Evolutionary conservation across 2,329 filamentous ascomycete genomes (phyloP).

Genomic region (Sporothrix variecibatus): DNA sequence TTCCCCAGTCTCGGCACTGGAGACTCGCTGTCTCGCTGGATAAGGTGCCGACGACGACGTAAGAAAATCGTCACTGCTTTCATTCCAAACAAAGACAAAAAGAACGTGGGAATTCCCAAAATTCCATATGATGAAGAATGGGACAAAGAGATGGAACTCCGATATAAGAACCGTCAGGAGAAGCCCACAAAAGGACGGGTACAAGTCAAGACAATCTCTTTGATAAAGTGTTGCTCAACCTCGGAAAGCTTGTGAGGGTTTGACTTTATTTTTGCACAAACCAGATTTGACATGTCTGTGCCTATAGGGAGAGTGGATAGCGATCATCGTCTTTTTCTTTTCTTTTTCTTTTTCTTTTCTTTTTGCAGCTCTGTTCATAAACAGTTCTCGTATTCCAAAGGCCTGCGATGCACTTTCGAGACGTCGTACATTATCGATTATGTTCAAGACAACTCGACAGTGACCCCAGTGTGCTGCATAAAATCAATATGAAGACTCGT

Average conservation of each 20-base stretch:
- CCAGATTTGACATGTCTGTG: no score
- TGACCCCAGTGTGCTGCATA: background rate
- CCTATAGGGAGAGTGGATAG: background rate
- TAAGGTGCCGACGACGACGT: background rate
- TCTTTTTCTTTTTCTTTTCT: background rate
- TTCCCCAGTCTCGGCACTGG: no score
- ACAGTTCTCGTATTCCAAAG: no score
- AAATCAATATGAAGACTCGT: background rate
- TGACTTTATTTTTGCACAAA: no score
- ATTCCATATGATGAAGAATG: background rate
- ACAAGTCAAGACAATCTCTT: background rate
- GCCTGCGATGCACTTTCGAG: no score
- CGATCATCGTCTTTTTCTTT: background rate
- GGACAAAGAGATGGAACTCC: background rate
- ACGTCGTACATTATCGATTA: no score
- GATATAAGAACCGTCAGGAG: background rate
- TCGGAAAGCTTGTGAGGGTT: background rate
- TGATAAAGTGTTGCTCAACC: background rate
- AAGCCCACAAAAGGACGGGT: background rate
- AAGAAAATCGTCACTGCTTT: background rate
- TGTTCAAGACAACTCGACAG: no score
- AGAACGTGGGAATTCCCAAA: background rate
- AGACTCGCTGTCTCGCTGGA: no score
- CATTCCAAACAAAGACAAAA: background rate
- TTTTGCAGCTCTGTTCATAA: background rate